Percentiles rank a stretch among this genome's conserved stretches.
These are phyloP conservation scores for Bidens hawaiensis DNA, from an alignment of 140 eudicot species.

Conservation along the genomic window DNA sequence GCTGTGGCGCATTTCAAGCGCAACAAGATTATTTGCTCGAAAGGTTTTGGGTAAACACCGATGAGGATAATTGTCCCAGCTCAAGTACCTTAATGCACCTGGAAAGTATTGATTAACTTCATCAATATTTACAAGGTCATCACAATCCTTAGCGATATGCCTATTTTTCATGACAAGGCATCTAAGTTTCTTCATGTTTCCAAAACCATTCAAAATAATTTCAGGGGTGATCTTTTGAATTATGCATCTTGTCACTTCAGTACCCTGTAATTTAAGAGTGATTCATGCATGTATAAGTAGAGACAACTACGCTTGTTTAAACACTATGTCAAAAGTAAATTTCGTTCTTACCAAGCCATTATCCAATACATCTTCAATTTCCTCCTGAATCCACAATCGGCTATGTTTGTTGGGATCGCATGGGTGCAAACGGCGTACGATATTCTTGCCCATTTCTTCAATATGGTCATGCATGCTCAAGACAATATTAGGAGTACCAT, in stretches of 20 bases:
- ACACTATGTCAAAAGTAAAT: too few relatives aligned
- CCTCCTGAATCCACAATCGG: too few relatives aligned
- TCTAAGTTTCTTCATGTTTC: constrained; percentile 21
- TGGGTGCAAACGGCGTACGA: constrained; percentile 3
- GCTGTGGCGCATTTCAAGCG: not conserved
- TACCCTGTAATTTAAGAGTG: constrained; percentile 26
- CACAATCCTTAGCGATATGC: not conserved
- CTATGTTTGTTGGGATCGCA: constrained; percentile 7
- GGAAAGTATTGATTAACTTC: not conserved
- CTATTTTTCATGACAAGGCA: not conserved
- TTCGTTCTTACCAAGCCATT: too few relatives aligned
- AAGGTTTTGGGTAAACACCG: constrained; percentile 17
- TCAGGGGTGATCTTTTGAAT: not conserved
- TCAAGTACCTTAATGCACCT: not conserved
- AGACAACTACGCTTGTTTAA: too few relatives aligned
- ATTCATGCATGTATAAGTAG: too few relatives aligned
- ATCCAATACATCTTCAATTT: too few relatives aligned
- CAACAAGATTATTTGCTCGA: constrained; percentile 1
- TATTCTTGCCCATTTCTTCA: too few relatives aligned
- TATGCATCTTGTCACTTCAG: constrained; percentile 6
- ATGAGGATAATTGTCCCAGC: not conserved
- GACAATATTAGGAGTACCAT: too few relatives aligned
- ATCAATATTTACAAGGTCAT: not conserved
- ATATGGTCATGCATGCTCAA: too few relatives aligned
- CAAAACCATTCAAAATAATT: not conserved